Percentiles rank a stretch among this genome's conserved stretches.
Evolutionary conservation across 441 rosid species (phyloP).

Genomic region (Sinapis alba): DNA sequence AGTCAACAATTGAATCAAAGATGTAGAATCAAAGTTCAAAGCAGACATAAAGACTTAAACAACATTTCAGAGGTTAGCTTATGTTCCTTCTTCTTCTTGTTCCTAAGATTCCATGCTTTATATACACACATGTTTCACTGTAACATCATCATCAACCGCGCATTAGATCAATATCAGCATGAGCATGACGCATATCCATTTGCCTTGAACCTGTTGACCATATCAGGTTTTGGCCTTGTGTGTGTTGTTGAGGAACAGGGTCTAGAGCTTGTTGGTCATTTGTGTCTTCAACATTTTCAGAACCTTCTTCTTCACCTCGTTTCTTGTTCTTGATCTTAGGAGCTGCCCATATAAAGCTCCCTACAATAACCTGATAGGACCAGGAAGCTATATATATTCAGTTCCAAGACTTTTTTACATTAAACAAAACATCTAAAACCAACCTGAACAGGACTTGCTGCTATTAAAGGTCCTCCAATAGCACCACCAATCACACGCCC

Average conservation of each 20-base stretch:
- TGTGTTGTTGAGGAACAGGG: constrained; percentile 29
- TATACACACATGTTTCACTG: background rate
- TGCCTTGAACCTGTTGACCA: constrained; percentile 67
- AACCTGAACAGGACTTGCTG: constrained; percentile 89
- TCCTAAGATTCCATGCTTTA: constrained; percentile 16
- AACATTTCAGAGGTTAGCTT: constrained; percentile 39
- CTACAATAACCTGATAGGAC: constrained; percentile 65
- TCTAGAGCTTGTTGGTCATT: constrained; percentile 48
- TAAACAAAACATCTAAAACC: background rate
- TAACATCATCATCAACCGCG: constrained; percentile 53
- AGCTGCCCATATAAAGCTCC: constrained; percentile 81
- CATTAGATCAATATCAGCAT: constrained; percentile 82
- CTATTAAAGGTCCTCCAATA: constrained; percentile 79
- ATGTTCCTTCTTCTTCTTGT: constrained; percentile 16
- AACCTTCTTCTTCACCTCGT: constrained; percentile 44
- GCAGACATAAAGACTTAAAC: background rate
- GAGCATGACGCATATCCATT: constrained; percentile 64
- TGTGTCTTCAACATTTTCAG: constrained; percentile 47
- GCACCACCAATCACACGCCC: constrained; percentile 91
- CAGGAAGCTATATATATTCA: constrained; percentile 12
- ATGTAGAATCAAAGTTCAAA: background rate
- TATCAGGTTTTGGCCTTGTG: constrained; percentile 57
- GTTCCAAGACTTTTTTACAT: background rate
- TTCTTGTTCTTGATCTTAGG: constrained; percentile 69
- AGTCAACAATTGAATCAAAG: background rate